Evolutionary conservation across 345 rosid species (phyloP).

Genomic region (Abelmoschus esculentus): DNA sequence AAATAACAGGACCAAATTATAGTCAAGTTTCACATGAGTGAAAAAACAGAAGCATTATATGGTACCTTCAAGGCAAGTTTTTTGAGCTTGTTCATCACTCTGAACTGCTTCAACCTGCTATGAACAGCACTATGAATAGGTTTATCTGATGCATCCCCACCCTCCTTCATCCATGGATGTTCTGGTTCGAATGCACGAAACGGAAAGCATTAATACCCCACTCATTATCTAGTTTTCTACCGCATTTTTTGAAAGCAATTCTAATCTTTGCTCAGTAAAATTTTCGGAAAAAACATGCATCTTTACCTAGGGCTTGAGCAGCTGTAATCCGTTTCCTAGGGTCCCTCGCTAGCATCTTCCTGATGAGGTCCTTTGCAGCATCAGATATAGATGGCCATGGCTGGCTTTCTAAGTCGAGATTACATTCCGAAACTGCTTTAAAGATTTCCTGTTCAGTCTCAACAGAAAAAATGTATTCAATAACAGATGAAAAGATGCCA

Average conservation of each 20-base stretch:
- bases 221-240: background rate
- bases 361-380: constrained; percentile 69
- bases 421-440: constrained; percentile 37
- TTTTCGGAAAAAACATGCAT: background rate
- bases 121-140: constrained; percentile 80
- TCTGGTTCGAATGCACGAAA: constrained; percentile 29
- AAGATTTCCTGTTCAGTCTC: constrained; percentile 38
- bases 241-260: no score
- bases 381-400: constrained; percentile 81
- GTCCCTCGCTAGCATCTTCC: constrained; percentile 58
- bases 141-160: constrained; percentile 49
- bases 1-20: no score
- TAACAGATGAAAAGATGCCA: background rate
- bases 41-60: background rate
- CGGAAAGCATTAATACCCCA: background rate
- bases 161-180: constrained; percentile 80
- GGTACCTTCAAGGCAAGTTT: constrained; percentile 80
- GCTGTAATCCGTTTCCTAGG: constrained; percentile 70
- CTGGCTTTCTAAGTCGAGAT: constrained; percentile 50
- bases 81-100: constrained; percentile 87
- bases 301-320: constrained; percentile 68
- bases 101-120: constrained; percentile 76
- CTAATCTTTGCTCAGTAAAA: background rate
- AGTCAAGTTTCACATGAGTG: background rate
- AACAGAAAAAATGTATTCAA: constrained; percentile 4